Percentiles rank a stretch among this genome's conserved stretches.
Conservation (phyloP, 179 eudicot species). For the Pouteria campechiana region DNA sequence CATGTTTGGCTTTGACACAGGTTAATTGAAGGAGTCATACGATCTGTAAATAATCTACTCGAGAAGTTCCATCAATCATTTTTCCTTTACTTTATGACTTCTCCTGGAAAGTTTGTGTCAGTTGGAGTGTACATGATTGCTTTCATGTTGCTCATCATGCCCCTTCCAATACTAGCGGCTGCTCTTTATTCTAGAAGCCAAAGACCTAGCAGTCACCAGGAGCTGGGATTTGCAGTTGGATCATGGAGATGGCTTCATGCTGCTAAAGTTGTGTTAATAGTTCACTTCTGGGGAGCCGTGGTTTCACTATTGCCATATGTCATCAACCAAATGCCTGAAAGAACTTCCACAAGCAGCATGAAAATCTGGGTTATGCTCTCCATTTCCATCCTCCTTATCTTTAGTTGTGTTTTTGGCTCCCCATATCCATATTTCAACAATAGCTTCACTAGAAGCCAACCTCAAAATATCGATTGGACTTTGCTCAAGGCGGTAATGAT, state of each 20-base stretch:
- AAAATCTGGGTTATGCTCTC: slow-evolving; percentile 57
- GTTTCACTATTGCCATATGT: slow-evolving; percentile 64
- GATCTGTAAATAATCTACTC: slow-evolving; percentile 89
- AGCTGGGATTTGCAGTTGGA: slow-evolving; percentile 6
- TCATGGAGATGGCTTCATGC: slow-evolving; percentile 90
- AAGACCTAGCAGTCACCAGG: too few relatives aligned
- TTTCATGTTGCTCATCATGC: slow-evolving; percentile 79
- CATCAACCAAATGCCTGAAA: slow-evolving; percentile 41
- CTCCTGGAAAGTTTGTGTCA: slow-evolving; percentile 84
- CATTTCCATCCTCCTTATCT: slow-evolving; percentile 31
- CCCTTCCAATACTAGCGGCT: slow-evolving; percentile 83
- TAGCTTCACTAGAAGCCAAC: slow-evolving; percentile 9
- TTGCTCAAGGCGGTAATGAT: slow-evolving; percentile 67
- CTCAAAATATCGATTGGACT: slow-evolving; percentile 44
- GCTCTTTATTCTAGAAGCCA: slow-evolving; percentile 72
- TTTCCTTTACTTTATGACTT: slow-evolving; percentile 78
- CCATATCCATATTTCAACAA: too few relatives aligned
- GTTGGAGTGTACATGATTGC: slow-evolving; percentile 98
- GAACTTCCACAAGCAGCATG: slow-evolving; percentile 32
- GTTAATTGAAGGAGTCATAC: slow-evolving; percentile 73
- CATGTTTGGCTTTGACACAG: slow-evolving; percentile 53
- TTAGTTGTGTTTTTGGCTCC: slow-evolving; percentile 29
- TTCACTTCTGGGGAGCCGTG: slow-evolving; percentile 65
- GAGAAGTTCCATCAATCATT: slow-evolving; percentile 98
- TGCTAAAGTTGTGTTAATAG: slow-evolving; percentile 55